These are phyloP conservation scores for Ceriops decandra DNA, from an alignment of 345 rosid species.

Conservation along the genomic window DNA sequence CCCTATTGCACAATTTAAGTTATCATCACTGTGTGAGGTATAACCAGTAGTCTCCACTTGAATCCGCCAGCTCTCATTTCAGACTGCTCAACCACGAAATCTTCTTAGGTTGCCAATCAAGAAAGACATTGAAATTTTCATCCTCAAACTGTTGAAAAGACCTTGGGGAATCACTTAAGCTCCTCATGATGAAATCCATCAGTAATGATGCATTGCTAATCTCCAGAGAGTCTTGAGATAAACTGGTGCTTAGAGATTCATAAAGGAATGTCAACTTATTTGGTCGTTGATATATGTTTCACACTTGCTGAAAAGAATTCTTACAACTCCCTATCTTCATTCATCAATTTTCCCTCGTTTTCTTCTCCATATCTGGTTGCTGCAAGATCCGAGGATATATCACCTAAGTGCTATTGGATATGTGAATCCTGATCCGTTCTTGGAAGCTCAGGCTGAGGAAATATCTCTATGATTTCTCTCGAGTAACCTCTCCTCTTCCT, in stretches of 20 bases:
- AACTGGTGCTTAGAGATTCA: slow-evolving; percentile 2
- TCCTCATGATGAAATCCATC: slow-evolving; percentile 15
- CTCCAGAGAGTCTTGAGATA: slow-evolving; percentile 14
- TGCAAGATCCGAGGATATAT: neutral
- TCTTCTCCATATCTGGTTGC: slow-evolving; percentile 2
- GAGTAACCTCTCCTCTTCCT: slow-evolving; percentile 27
- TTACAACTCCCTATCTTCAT: neutral
- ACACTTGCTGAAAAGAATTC: neutral
- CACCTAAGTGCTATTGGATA: neutral
- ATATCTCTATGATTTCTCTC: slow-evolving; percentile 9
- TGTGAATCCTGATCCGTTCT: neutral
- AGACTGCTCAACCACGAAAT: slow-evolving; percentile 14
- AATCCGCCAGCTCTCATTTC: slow-evolving; percentile 29
- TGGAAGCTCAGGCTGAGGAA: slow-evolving; percentile 15
- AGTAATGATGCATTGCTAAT: slow-evolving; percentile 11
- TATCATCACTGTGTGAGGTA: neutral
- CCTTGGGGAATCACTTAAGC: slow-evolving; percentile 17
- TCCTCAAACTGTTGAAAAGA: slow-evolving; percentile 7
- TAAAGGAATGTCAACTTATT: slow-evolving; percentile 21
- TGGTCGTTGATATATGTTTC: slow-evolving; percentile 12
- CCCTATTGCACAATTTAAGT: neutral
- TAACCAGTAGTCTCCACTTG: slow-evolving; percentile 32
- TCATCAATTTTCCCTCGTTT: slow-evolving; percentile 6
- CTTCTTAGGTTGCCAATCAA: slow-evolving; percentile 22
- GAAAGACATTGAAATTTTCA: slow-evolving; percentile 8